Conservation (phyloP, 805 yeast genomes). For the Cyberlindnera saturnus region DNA sequence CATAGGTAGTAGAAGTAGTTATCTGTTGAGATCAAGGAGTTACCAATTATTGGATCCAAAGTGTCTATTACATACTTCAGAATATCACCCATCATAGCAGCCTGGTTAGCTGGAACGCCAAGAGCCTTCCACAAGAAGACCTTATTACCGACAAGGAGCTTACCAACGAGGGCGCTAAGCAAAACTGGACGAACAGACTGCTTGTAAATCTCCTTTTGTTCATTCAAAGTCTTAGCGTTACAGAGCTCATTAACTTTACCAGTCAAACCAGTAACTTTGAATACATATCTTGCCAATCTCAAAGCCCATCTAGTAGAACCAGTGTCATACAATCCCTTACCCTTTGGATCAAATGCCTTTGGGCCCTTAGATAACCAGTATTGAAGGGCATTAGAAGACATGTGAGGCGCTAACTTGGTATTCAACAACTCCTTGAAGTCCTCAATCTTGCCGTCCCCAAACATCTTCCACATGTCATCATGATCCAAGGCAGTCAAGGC, state of each 20-base stretch:
- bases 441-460: constrained; percentile 66
- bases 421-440: constrained; percentile 47
- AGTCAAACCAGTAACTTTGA: constrained; percentile 48
- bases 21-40: constrained; percentile 60
- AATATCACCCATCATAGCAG: constrained; percentile 68
- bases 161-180: constrained; percentile 63
- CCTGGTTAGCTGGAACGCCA: constrained; percentile 86
- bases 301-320: constrained; percentile 87
- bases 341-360: constrained; percentile 45
- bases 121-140: constrained; percentile 83
- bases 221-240: constrained; percentile 47
- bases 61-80: constrained; percentile 71
- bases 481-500: constrained; percentile 51
- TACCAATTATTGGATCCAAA: constrained; percentile 63
- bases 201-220: constrained; percentile 64
- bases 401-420: constrained; percentile 53
- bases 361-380: constrained; percentile 68
- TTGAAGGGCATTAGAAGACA: constrained; percentile 78
- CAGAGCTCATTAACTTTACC: constrained; percentile 51
- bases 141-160: constrained; percentile 70
- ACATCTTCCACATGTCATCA: constrained; percentile 65
- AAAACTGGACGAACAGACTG: constrained; percentile 58
- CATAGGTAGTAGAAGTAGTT: constrained; percentile 75
- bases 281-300: constrained; percentile 56
- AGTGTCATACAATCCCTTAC: constrained; percentile 68